phyloP scores from a whole-genome alignment of 2,329 filamentous ascomycete species.

The Parascedosporium putredinis region DNA sequence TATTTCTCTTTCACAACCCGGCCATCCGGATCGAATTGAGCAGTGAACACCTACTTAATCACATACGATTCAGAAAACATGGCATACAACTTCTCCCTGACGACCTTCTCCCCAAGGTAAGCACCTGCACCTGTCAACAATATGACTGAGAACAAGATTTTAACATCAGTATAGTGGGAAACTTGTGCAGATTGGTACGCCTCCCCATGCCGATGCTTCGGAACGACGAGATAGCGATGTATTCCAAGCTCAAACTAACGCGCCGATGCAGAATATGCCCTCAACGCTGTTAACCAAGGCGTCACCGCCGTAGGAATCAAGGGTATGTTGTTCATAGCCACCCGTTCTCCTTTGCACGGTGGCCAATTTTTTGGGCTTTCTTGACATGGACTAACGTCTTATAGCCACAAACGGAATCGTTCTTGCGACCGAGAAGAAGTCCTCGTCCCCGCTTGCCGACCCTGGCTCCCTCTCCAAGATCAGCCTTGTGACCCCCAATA shows the following conservation, averaged over 20 bases:
- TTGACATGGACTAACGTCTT: background rate
- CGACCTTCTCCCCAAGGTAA: conserved; percentile 98
- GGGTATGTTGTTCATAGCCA: too few relatives aligned
- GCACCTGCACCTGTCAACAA: conserved; percentile 23
- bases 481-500: conserved; percentile 95
- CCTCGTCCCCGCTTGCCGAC: conserved; percentile 92
- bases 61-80: conserved; percentile 5
- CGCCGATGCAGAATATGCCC: conserved; percentile 70
- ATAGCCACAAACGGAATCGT: conserved; percentile 98
- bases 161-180: conserved; percentile 65
- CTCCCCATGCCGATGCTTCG: background rate
- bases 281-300: conserved; percentile 98
- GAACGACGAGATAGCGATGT: background rate
- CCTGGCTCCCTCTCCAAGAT: conserved; percentile 92
- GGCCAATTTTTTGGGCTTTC: too few relatives aligned
- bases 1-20: background rate
- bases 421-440: conserved; percentile 98
- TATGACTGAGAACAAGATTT: conserved; percentile 19
- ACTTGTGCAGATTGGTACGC: conserved; percentile 85
- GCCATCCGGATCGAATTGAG: background rate
- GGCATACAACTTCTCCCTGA: conserved; percentile 66
- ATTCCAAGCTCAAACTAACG: conserved; percentile 6
- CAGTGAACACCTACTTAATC: background rate
- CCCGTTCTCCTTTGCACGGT: too few relatives aligned
- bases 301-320: conserved; percentile 98